These are phyloP conservation scores for Beta corolliflora DNA, from an alignment of 179 eudicot genomes.

Conservation along the genomic window DNA sequence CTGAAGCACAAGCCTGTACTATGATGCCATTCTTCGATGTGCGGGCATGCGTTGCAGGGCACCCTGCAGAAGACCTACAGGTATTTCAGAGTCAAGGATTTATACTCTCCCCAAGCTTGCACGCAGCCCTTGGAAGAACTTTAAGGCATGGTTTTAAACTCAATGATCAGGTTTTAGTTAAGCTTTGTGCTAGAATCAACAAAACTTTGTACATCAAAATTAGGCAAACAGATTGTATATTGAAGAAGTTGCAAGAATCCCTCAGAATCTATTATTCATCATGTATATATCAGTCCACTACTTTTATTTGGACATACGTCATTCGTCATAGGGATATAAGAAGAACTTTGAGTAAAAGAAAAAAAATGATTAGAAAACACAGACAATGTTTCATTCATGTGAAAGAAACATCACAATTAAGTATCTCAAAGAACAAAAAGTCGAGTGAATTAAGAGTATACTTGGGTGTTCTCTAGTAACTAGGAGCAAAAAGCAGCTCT, in stretches of 20 bases:
- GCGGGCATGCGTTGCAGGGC: slow-evolving; percentile 36
- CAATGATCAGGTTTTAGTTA: background rate
- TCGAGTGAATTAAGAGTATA: no score
- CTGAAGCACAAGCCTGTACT: slow-evolving; percentile 45
- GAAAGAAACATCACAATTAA: no score
- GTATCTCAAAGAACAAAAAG: no score
- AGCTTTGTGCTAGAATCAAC: background rate
- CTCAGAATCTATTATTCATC: slow-evolving; percentile 32
- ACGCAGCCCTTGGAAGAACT: slow-evolving; percentile 21
- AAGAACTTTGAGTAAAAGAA: background rate
- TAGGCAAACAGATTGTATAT: background rate
- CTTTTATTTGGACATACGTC: slow-evolving; percentile 24
- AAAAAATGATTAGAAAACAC: background rate
- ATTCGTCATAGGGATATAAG: slow-evolving; percentile 24
- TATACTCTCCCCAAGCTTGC: slow-evolving; percentile 32
- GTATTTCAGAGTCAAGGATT: slow-evolving; percentile 38
- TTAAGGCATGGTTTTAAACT: background rate
- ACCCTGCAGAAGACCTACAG: slow-evolving; percentile 49
- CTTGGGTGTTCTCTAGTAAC: no score
- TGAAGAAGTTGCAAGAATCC: slow-evolving; percentile 4
- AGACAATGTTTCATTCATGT: no score
- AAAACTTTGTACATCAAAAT: background rate
- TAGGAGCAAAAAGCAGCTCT: no score
- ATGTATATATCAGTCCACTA: slow-evolving; percentile 36
- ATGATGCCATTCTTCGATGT: slow-evolving; percentile 41